Evolutionary conservation across 2,329 filamentous ascomycete genomes (phyloP), one percentile per base, ranked within the genome.

Genomic region (Fusarium verticillioides): DNA sequence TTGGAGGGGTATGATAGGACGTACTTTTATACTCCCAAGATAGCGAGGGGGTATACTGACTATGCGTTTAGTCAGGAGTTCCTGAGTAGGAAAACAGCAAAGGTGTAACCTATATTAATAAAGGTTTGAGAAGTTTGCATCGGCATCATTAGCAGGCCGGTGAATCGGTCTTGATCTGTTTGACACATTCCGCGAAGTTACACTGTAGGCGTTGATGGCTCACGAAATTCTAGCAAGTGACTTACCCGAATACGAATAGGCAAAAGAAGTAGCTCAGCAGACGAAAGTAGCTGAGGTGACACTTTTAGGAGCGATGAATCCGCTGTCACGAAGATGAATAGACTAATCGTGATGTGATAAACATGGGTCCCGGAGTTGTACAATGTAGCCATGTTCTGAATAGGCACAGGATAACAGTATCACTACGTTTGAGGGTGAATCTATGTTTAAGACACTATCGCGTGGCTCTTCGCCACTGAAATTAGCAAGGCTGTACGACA

Each of bases 381-480:
- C 49, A 36, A 26, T 11, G 30, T 3, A 28, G 23, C 4, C 3
- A 4, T 21, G n/a, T n/a, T 11, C 32, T 16, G 23, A 1, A 18
- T 18, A 28, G 9, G 13, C 19, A n/a, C 13, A 40, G 4, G 7
- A 4, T 21, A n/a, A 9, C 15, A 16, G 50, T 40, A 26, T 40
- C 0, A 37, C 23, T 5, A 6, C 18, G 0, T 4, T 4, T 10
- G 0, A 40, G 1, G 2, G 18, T n/a, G 23, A 37, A 37, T 26
- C 0, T n/a, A 15, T 26, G 19, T 7, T 18, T 0, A 4, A 15
- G 18, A 28, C 5, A n/a, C 0, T 18, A 4, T n/a, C 23, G 13
- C 7, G 19, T 54, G 50, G 7, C 19, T 18, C 0, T 9, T 39
- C 0, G 8, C 21, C 6, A 16, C 18, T 37, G 3, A 5, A 16